phyloP scores from a whole-genome alignment of 1,139 yeast species.

The Suhomyces wounanorum region DNA sequence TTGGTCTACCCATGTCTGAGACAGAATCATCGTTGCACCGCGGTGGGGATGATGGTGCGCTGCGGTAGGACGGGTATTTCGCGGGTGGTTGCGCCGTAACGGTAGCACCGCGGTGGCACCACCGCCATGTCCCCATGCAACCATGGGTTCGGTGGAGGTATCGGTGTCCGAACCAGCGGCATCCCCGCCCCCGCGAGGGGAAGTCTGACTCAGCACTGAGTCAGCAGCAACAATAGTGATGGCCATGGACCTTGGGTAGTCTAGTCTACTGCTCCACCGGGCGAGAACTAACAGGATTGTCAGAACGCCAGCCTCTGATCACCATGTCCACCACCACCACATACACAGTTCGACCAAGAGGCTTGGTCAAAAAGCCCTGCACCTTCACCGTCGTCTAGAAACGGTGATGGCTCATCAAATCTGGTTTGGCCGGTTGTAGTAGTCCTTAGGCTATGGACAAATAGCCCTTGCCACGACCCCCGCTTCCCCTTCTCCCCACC shows the following conservation, averaged over 20 bases:
- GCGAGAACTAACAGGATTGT: neutral
- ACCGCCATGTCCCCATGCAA: neutral
- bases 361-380: neutral
- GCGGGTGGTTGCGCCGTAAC: neutral
- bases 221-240: neutral
- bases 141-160: neutral
- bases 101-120: neutral
- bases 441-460: neutral
- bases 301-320: neutral
- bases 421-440: neutral
- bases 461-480: neutral
- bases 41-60: neutral
- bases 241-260: neutral
- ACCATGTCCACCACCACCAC: neutral
- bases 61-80: neutral
- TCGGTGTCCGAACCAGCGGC: neutral
- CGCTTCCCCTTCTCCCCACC: constrained; percentile 3
- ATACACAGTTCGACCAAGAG: neutral
- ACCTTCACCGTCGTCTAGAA: neutral
- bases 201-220: neutral
- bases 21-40: neutral
- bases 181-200: constrained; percentile 2
- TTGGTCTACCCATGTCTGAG: constrained; percentile 3
- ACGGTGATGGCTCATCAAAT: neutral
- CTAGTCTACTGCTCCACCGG: neutral